A percentile compares a stretch with the other conserved stretches of the same genome.
phyloP scores from a whole-genome alignment of 768 basidiomycete genomes.

The Suillus decipiens region DNA sequence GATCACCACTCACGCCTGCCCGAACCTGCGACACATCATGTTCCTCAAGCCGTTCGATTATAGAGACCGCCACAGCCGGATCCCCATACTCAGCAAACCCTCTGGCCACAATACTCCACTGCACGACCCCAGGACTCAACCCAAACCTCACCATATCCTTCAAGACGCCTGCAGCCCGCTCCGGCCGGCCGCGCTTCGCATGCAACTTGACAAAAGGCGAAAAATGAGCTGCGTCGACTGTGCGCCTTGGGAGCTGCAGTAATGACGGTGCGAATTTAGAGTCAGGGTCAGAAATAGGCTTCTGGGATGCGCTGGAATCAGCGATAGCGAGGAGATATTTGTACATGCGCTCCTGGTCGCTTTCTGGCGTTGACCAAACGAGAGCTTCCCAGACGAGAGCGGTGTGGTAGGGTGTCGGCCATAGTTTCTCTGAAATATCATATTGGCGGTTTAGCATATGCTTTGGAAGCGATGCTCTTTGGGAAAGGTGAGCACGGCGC shows the following conservation, averaged over 20 bases:
- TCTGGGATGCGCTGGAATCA: conserved; percentile 3
- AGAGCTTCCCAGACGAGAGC: conserved; percentile 38
- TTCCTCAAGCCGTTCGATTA: conserved; percentile 47
- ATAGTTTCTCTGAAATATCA: conserved; percentile 23
- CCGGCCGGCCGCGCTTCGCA: conserved; percentile 31
- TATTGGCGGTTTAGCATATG: conserved; percentile 5
- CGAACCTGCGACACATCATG: not conserved
- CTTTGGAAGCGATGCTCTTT: conserved; percentile 5
- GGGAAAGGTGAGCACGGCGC: conserved; percentile 4
- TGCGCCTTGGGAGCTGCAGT: conserved; percentile 27
- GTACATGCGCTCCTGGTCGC: conserved; percentile 43
- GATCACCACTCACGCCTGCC: not conserved
- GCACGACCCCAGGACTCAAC: conserved; percentile 46
- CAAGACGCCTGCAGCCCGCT: conserved; percentile 42
- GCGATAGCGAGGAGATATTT: conserved; percentile 38
- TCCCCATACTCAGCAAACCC: conserved; percentile 45
- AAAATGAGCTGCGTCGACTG: conserved; percentile 45
- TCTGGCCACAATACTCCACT: conserved; percentile 52
- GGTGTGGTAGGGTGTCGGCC: conserved; percentile 36
- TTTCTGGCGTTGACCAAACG: conserved; percentile 21
- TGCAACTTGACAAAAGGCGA: conserved; percentile 53
- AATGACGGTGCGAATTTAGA: conserved; percentile 4
- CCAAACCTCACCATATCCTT: conserved; percentile 53
- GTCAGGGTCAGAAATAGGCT: not conserved
- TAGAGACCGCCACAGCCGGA: conserved; percentile 33